Base-by-base conservation (phyloP, 164 flowering plant species). In the Liquidambar formosana region DNA sequence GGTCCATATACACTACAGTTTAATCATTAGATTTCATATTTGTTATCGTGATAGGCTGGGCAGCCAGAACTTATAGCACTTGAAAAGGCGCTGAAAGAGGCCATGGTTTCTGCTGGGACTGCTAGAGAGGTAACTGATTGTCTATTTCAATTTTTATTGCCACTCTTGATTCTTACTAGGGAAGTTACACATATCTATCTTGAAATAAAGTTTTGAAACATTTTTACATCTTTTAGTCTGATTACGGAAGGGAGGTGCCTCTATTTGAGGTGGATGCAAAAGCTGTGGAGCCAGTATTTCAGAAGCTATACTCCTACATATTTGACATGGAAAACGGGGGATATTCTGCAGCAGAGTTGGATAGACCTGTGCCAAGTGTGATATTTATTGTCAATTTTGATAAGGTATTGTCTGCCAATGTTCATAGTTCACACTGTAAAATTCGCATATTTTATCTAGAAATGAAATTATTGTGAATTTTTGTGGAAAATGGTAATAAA, bases 371-470 rank as follows among this genome's bases (percentile, higher is more conserved):
- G 46, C 96, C 99, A 18, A 90, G 61, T 86, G 98, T 88, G 49
- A 88, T 95, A 53, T 95, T 95, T 82, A 66, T 95, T 70, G 88
- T 91, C 69, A 95, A 95, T 75, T 95, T 95, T 79, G 99, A 93
- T 77, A 95, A 95, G 97, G 97, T 95, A 69, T 67, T 22, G 21
- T 45, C 46, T 75, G 41, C 45, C 26, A 26, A 44, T 61, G 13
- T 67, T 66, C 52, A 33, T 5, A 43, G 18, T 38, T 64, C 22
- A 26, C 46, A n/a, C n/a, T n/a, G n/a, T n/a, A n/a, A n/a, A n/a
- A n/a, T n/a, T n/a, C n/a, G n/a, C n/a, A n/a, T n/a, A n/a, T n/a
- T n/a, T n/a, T n/a, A n/a, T n/a, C 22, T 19, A 49, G 11, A 57
- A 44, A 52, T 27, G 61, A 14, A 23, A 44, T 53, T 28, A 22